Evolutionary conservation across 768 basidiomycete genomes (phyloP), one percentile per base, ranked within the genome.

Genomic region (Pulveroboletus sp.): DNA sequence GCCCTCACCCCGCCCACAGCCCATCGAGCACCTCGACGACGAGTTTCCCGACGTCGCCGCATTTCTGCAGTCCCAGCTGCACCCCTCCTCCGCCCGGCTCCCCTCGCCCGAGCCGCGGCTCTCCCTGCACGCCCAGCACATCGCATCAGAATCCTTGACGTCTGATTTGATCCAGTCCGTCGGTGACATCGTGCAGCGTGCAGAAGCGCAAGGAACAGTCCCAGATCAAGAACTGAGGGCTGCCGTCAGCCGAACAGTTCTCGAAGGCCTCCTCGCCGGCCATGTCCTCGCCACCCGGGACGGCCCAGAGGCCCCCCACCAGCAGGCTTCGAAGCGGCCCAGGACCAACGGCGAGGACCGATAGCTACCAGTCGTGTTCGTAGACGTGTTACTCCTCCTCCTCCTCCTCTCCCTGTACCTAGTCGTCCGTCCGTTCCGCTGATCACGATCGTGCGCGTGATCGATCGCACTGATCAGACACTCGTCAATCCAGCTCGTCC

Each of bases 11-110:
- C 39, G 21, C 6, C 47, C 17, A 33, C 32, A 47, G 89, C 83
- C 88, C 11, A 80, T 82, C 57, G 80, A 82, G 40, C 78, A 86
- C 61, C 77, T 91, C 5, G 65, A 68, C 11, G 83, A 87, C 55
- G 89, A 92, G 36, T 89, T 83, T 61, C 81, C 82, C 17, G 73
- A 78, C 27, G 79, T 90, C 41, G 77, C 87, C 3, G 72, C 69
- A 14, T 87, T 79, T 67, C 69, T 91, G 39, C 76, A 79, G 54
- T 72, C 77, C 8, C 61, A 46, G 36, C 54, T 44, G 36, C 49
- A 64, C 24, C 53, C 61, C 46, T 50, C 61, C 49, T 50, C 61
- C 49, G 50, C 39, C 27, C 27, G 31, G 27, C 30, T 46, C 21
- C 18, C 47, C 14, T 27, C 59, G n/a, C 39, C 56, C 35, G 48